A percentile compares a stretch with the other conserved stretches of the same genome.
These are phyloP conservation scores for Cladosporium colombiae DNA, from an alignment of 2,329 filamentous ascomycete genomes.

Conservation along the genomic window DNA sequence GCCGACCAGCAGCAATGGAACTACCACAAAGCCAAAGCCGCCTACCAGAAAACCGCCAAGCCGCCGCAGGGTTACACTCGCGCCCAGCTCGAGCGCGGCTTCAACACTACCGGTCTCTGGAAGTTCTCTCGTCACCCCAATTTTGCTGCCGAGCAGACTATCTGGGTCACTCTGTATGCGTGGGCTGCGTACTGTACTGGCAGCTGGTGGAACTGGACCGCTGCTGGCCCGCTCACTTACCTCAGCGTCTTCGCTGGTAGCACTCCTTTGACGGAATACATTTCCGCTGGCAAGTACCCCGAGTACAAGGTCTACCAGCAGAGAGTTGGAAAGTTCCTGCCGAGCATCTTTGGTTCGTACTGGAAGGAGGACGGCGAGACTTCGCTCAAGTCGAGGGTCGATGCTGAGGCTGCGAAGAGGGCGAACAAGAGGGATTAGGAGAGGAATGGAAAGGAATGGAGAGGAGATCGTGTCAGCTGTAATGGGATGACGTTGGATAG, in stretches of 20 bases:
- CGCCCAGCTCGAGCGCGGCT: constrained; percentile 84
- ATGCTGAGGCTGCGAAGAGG: constrained; percentile 24
- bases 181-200: constrained; percentile 79
- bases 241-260: constrained; percentile 85
- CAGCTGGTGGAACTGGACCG: constrained; percentile 76
- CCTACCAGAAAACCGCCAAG: constrained; percentile 72
- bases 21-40: constrained; percentile 77
- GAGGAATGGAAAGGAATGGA: not conserved
- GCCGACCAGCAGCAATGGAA: constrained; percentile 93
- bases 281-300: constrained; percentile 79
- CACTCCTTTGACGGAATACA: constrained; percentile 80
- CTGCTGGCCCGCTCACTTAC: constrained; percentile 67
- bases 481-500: not conserved
- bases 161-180: constrained; percentile 86
- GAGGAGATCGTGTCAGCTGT: not conserved
- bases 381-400: constrained; percentile 22
- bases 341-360: constrained; percentile 46
- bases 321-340: constrained; percentile 81
- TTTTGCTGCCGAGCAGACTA: constrained; percentile 85
- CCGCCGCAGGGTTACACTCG: constrained; percentile 61
- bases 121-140: constrained; percentile 90
- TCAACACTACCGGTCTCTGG: constrained; percentile 82
- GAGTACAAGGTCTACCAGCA: constrained; percentile 85
- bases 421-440: not conserved
- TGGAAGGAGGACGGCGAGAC: constrained; percentile 36